Evolutionary conservation across 2,329 filamentous ascomycete genomes (phyloP).

Genomic region (Macroventuria anomochaeta): DNA sequence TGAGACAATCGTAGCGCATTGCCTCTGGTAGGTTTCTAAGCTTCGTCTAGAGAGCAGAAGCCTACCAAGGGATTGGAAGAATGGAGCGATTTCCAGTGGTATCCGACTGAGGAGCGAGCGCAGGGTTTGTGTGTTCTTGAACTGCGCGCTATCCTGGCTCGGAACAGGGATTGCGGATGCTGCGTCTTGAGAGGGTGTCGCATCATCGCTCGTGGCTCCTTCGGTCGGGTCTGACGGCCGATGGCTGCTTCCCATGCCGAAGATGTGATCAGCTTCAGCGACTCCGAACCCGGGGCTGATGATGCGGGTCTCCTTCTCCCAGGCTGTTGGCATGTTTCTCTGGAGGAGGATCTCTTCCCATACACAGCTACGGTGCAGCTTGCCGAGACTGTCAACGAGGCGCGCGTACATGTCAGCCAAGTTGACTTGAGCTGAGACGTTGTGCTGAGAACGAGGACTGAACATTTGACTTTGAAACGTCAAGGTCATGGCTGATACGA

Average conservation of each 20-base stretch:
- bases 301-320: constrained; percentile 59
- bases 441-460: constrained; percentile 66
- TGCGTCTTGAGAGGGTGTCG: constrained; percentile 18
- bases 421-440: constrained; percentile 77
- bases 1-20: constrained; percentile 66
- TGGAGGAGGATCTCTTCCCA: constrained; percentile 82
- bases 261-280: constrained; percentile 50
- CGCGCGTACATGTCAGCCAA: constrained; percentile 81
- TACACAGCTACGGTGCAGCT: constrained; percentile 79
- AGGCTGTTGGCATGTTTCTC: constrained; percentile 73
- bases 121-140: constrained; percentile 80
- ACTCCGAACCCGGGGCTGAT: constrained; percentile 49
- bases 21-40: constrained; percentile 68
- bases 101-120: constrained; percentile 79
- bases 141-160: constrained; percentile 51
- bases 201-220: constrained; percentile 22
- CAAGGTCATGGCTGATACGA: constrained; percentile 76
- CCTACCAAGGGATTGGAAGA: constrained; percentile 86
- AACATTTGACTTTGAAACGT: constrained; percentile 72
- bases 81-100: constrained; percentile 78
- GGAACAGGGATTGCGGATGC: constrained; percentile 13
- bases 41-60: constrained; percentile 77
- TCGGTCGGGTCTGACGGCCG: constrained; percentile 26
- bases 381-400: constrained; percentile 77
- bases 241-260: constrained; percentile 41